phyloP scores from a whole-genome alignment of 1,139 yeast species.

The Torulaspora pretoriensis region DNA sequence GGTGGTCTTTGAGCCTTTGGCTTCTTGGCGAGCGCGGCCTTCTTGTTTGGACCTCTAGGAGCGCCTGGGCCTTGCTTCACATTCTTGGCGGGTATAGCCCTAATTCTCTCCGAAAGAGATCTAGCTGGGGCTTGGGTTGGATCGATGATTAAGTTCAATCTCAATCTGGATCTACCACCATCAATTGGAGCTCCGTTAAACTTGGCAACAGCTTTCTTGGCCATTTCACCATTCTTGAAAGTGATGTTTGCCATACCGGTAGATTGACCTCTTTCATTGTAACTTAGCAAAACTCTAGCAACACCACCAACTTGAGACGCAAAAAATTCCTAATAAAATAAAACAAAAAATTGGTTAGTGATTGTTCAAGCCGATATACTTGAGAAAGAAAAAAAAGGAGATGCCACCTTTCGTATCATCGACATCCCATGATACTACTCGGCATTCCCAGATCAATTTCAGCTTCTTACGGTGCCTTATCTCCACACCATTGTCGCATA shows the following conservation, averaged over 20 bases:
- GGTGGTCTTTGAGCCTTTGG: conserved; percentile 37
- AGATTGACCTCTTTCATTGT: conserved; percentile 85
- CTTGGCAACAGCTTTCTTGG: conserved; percentile 71
- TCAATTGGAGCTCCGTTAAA: conserved; percentile 94
- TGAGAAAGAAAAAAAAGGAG: conserved; percentile 6
- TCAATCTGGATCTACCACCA: conserved; percentile 73
- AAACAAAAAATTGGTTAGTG: conserved; percentile 22
- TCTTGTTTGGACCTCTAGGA: conserved; percentile 36
- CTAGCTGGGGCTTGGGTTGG: conserved; percentile 77
- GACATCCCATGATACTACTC: neutral
- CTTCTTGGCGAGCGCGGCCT: conserved; percentile 39
- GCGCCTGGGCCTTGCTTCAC: conserved; percentile 28
- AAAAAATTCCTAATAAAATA: conserved; percentile 69
- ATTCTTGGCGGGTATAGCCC: conserved; percentile 29
- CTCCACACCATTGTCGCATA: neutral
- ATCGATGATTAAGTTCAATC: conserved; percentile 81
- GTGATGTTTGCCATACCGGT: conserved; percentile 87
- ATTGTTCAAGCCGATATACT: conserved; percentile 1
- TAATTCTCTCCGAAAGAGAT: conserved; percentile 39
- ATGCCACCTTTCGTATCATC: neutral
- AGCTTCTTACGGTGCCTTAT: neutral
- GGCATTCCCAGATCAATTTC: neutral
- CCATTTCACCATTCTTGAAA: conserved; percentile 65
- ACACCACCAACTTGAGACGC: conserved; percentile 86
- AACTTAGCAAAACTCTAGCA: conserved; percentile 62